Conservation (phyloP, 1,139 yeast species). For the Debaryomyces coudertii region DNA sequence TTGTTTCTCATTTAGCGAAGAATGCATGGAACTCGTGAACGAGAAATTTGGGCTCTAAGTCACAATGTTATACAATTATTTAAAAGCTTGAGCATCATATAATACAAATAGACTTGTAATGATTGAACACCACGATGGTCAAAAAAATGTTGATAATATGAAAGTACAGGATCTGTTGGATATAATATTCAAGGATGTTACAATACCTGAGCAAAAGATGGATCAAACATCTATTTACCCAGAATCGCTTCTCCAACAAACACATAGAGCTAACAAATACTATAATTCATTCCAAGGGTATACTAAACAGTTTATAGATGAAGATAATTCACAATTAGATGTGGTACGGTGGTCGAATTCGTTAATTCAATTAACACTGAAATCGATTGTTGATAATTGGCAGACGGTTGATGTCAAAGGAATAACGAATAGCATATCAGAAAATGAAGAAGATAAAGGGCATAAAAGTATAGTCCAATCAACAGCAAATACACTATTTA, state of each 20-base stretch:
- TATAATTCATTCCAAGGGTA: slow-evolving; percentile 40
- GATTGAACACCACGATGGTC: background rate
- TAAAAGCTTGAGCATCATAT: background rate
- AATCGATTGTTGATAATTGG: slow-evolving; percentile 35
- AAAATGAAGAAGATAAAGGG: slow-evolving; percentile 1
- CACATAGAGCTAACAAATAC: slow-evolving; percentile 35
- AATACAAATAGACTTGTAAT: background rate
- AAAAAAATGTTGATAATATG: background rate
- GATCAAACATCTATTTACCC: slow-evolving; percentile 27
- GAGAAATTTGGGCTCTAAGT: background rate
- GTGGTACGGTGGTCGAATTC: slow-evolving; percentile 42
- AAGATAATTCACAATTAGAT: slow-evolving; percentile 14
- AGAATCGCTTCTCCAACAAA: slow-evolving; percentile 38
- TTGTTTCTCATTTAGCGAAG: background rate
- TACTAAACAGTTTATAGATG: slow-evolving; percentile 37
- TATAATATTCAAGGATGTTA: slow-evolving; percentile 7
- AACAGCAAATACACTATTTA: slow-evolving; percentile 40
- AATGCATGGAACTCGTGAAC: background rate
- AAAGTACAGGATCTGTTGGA: slow-evolving; percentile 4
- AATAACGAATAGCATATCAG: slow-evolving; percentile 1
- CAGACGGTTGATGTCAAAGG: slow-evolving; percentile 19
- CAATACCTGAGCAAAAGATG: background rate
- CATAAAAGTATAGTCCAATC: slow-evolving; percentile 10
- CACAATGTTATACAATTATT: background rate
- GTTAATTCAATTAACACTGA: slow-evolving; percentile 32